A percentile compares a stretch with the other conserved stretches of the same genome.
These are phyloP conservation scores for Linum usitatissimum DNA, from an alignment of 345 rosid genomes.

Conservation along the genomic window DNA sequence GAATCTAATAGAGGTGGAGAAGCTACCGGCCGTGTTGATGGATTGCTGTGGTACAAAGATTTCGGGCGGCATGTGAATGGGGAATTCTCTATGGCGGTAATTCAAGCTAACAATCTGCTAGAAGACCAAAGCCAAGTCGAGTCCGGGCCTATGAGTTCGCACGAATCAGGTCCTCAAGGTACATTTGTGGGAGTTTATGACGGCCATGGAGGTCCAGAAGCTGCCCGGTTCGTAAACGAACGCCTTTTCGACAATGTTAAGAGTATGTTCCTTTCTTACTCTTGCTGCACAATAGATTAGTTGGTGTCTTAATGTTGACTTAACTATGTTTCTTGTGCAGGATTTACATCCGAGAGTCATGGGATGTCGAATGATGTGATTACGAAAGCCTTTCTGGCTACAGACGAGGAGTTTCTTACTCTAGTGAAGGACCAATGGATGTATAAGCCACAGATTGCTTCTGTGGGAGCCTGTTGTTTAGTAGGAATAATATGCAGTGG, in stretches of 20 bases:
- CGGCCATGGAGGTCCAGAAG: slow-evolving; percentile 5
- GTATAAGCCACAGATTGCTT: slow-evolving; percentile 2
- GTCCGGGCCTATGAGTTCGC: slow-evolving; percentile 2
- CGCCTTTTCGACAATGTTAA: not conserved
- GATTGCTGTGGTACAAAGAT: slow-evolving; percentile 4
- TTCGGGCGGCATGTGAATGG: not conserved
- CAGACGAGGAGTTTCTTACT: not conserved
- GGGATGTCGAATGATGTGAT: slow-evolving; percentile 1
- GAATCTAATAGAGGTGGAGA: slow-evolving; percentile 3
- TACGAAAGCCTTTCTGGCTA: not conserved
- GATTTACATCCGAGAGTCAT: not conserved
- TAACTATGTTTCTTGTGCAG: not conserved
- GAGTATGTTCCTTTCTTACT: not conserved
- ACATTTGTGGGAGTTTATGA: slow-evolving; percentile 5
- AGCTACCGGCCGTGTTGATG: not conserved
- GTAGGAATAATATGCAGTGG: slow-evolving; percentile 5
- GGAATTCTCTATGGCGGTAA: slow-evolving; percentile 3
- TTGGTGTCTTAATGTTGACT: not conserved
- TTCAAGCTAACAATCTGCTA: slow-evolving; percentile 2
- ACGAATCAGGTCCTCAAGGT: slow-evolving; percentile 4
- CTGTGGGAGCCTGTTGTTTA: slow-evolving; percentile 2
- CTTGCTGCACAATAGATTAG: not conserved
- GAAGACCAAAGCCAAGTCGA: slow-evolving; percentile 2
- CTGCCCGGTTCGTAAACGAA: slow-evolving; percentile 3
- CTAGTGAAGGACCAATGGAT: slow-evolving; percentile 2